A percentile compares a stretch with the other conserved stretches of the same genome.
Conservation (phyloP, 352 stramenopile species). For the Globisporangium carolinianum region DNA sequence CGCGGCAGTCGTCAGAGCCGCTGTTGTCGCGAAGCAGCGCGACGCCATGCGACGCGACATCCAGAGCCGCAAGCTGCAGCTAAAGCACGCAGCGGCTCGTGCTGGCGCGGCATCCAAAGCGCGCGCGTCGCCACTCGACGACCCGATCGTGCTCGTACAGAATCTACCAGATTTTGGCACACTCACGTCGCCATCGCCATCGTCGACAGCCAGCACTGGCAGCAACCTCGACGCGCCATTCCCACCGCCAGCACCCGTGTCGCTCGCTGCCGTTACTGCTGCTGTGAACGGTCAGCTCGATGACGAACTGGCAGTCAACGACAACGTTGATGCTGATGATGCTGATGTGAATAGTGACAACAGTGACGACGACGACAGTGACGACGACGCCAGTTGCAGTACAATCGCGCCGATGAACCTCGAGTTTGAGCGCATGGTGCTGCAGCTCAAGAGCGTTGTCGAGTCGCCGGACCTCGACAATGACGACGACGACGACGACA, state of each 20-base stretch:
- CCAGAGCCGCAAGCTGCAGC: constrained; percentile 28
- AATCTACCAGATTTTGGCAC: constrained; percentile 34
- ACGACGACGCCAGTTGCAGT: constrained; percentile 4
- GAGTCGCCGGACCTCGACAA: constrained; percentile 18
- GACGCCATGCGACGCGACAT: constrained; percentile 30
- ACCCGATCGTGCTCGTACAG: constrained; percentile 68
- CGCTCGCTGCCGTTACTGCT: too few species aligned
- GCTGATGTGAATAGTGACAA: neutral
- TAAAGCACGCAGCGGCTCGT: constrained; percentile 9
- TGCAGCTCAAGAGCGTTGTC: constrained; percentile 63
- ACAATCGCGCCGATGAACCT: constrained; percentile 23
- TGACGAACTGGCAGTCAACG: too few species aligned
- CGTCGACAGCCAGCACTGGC: neutral
- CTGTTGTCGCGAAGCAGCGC: constrained; percentile 5
- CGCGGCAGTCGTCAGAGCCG: constrained; percentile 7
- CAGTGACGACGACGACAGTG: constrained; percentile 12
- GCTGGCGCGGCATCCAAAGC: neutral
- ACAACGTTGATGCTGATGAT: constrained; percentile 1
- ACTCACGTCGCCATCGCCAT: neutral
- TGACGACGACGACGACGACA: constrained; percentile 21
- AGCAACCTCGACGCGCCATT: neutral
- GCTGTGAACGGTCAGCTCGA: too few species aligned
- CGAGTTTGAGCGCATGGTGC: constrained; percentile 71
- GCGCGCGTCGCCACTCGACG: constrained; percentile 32
- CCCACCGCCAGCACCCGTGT: constrained; percentile 18